A percentile compares a stretch with the other conserved stretches of the same genome.
phyloP scores from a whole-genome alignment of 2,329 filamentous ascomycete species.

The Alternaria brassicae region DNA sequence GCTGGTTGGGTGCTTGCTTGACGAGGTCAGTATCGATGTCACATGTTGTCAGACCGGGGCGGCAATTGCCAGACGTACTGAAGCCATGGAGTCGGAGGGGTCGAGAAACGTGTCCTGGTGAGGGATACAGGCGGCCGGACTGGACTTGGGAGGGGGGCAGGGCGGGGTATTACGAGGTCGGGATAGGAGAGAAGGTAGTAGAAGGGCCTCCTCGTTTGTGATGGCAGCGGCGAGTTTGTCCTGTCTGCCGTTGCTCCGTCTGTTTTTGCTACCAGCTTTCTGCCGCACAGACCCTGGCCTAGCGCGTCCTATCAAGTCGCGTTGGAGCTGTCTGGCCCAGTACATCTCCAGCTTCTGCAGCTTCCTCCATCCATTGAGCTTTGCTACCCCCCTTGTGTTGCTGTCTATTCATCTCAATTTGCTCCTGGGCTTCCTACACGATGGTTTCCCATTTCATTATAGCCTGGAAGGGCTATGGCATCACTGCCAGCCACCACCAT shows the following conservation, averaged over 20 bases:
- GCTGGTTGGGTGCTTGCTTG: conserved; percentile 60
- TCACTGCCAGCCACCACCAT: not conserved
- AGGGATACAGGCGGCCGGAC: conserved; percentile 18
- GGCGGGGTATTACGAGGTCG: conserved; percentile 14
- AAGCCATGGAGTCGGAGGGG: conserved; percentile 43
- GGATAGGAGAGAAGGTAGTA: conserved; percentile 21
- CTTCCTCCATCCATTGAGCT: not conserved
- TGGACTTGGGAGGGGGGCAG: conserved; percentile 4
- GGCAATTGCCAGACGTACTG: conserved; percentile 34
- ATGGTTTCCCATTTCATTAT: not conserved
- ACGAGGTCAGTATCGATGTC: conserved; percentile 30
- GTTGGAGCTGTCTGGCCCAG: conserved; percentile 21
- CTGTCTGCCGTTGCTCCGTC: conserved; percentile 28
- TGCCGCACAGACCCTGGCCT: conserved; percentile 19
- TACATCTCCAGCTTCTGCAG: conserved; percentile 2
- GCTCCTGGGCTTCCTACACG: not conserved
- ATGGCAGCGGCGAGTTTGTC: conserved; percentile 37
- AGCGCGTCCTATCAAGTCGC: conserved; percentile 33
- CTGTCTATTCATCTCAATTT: not conserved
- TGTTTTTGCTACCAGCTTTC: conserved; percentile 43
- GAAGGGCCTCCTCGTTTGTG: conserved; percentile 32
- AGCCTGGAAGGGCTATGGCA: not conserved
- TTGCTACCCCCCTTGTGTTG: not conserved
- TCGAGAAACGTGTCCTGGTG: conserved; percentile 31
- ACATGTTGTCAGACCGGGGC: conserved; percentile 13